Evolutionary conservation across 2,329 filamentous ascomycete species (phyloP), one percentile per base, ranked within the genome.

Genomic region (Grosmannia clavigera): DNA sequence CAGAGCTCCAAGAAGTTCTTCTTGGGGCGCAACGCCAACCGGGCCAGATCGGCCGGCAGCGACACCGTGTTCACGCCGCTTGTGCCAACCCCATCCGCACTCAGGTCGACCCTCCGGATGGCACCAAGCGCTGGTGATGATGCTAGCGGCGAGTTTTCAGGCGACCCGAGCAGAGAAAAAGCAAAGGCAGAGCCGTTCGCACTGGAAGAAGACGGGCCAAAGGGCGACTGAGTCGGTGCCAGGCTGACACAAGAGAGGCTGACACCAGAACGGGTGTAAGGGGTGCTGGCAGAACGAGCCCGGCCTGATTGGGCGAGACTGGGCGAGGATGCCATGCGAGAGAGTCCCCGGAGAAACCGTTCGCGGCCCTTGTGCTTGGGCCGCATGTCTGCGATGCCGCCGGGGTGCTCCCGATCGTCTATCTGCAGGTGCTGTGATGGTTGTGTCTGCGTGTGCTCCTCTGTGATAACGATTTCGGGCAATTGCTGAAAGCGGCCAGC

Each of bases 321-420:
- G 1, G 88, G 85, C 7, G 86, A 90, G 0, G 90, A 95, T 12
- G 88, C 86, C 68, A 95, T 92, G 61, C 89, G 85, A 63, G 92
- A 86, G 56, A 95, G 79, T 38, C 85, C 83, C 64, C 85, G 84
- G 22, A 95, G 76, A 40, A 95, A 73, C 61, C 85, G 83, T 66
- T 85, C 83, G 55, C 87, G 82, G 58, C 83, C 81, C 60, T 81
- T 76, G 12, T 59, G 62, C 62, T 68, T 70, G 25, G 33, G 58
- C 19, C 12, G 55, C 40, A 50, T 56, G 38, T 64, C 61, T 11
- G 53, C 33, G 55, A 62, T 55, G 16, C 62, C 59, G 46, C 65
- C 61, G 51, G 51, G 33, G n/a, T 14, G 57, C 11, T 48, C 38
- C 7, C 16, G 55, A 46, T 25, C 25, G 40, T 16, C n/a, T 2